Base-by-base conservation (phyloP, 257 asterid genomes). In the Verbascum thapsus region DNA sequence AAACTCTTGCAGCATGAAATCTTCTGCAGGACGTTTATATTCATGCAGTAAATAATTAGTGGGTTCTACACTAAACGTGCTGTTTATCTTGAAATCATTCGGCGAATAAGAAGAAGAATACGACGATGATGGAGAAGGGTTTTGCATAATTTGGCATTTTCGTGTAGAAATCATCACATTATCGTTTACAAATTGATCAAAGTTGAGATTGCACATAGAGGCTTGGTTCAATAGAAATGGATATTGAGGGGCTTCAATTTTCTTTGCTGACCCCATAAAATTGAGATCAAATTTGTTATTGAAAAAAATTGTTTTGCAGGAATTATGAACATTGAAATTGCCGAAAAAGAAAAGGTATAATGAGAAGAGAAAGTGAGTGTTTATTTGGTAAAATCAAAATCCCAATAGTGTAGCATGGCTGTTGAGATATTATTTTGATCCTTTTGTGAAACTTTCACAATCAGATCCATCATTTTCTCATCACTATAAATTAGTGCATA, bases 401-500 rank as follows among this genome's bases (percentile, higher is more conserved):
- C 32, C 55, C 42, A 13, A 51, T 16, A 20, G 65, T 72, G 40
- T 54, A 70, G 70, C n/a, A 6, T 45, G 69, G 11, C 53, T 56
- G 79, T 73, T 70, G 72, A 67, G 68, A 73, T 23, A 30, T 38
- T 43, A 34, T 61, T 7, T 45, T 15, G 67, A 60, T 53, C 66
- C 7, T 20, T 1, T 7, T 63, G 64, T 20, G 8, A 38, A 64
- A 32, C 52, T 38, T 64, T 8, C 35, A 54, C 18, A 41, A 16
- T 10, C 10, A 45, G 43, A 44, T 39, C 60, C 64, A 42, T 49
- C 10, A 47, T 23, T 57, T 37, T 37, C 71, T 39, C 20, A 34
- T 47, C 64, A 50, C 19, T 48, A 34, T 40, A n/a, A n/a, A n/a
- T 23, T 23, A 23, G 34, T 51, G 9, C 32, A 2, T 26, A 26